Percentiles rank a stretch among this genome's conserved stretches.
Evolutionary conservation across 371 early-diverging fungal genomes (phyloP).

Genomic region (Mortierella sp.): DNA sequence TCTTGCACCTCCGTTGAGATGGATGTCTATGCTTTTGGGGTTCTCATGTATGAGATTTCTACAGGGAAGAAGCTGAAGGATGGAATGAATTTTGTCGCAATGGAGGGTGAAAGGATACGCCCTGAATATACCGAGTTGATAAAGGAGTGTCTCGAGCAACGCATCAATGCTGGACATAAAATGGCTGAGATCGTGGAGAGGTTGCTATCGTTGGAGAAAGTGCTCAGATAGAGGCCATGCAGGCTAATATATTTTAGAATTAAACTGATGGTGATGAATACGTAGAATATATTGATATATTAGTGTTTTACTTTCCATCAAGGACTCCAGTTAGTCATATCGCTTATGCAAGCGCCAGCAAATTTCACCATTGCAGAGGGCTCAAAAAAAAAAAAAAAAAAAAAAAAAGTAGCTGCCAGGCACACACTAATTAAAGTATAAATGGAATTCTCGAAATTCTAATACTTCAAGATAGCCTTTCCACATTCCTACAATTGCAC

Average conservation of each 20-base stretch:
- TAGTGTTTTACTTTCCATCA: no score
- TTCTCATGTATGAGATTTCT: constrained; percentile 38
- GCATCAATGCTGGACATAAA: constrained; percentile 9
- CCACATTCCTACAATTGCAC: no score
- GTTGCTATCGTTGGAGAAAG: neutral
- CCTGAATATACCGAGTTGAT: constrained; percentile 23
- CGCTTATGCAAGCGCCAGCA: no score
- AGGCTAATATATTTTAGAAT: neutral
- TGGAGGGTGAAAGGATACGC: constrained; percentile 13
- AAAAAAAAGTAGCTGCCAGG: no score
- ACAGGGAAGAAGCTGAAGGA: constrained; percentile 20
- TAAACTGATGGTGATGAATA: no score
- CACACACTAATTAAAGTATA: no score
- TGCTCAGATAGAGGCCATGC: constrained; percentile 8
- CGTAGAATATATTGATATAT: no score
- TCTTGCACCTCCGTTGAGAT: constrained; percentile 7
- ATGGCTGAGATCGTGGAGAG: constrained; percentile 21
- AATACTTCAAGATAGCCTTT: no score
- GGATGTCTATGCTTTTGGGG: constrained; percentile 31
- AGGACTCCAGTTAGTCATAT: no score
- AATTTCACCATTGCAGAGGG: no score
- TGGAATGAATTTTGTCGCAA: constrained; percentile 15
- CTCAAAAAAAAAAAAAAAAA: no score
- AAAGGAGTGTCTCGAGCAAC: constrained; percentile 16
- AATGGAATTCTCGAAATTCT: no score